Evolutionary conservation across 768 basidiomycete species (phyloP).

Genomic region (Chalciporus piperatus): DNA sequence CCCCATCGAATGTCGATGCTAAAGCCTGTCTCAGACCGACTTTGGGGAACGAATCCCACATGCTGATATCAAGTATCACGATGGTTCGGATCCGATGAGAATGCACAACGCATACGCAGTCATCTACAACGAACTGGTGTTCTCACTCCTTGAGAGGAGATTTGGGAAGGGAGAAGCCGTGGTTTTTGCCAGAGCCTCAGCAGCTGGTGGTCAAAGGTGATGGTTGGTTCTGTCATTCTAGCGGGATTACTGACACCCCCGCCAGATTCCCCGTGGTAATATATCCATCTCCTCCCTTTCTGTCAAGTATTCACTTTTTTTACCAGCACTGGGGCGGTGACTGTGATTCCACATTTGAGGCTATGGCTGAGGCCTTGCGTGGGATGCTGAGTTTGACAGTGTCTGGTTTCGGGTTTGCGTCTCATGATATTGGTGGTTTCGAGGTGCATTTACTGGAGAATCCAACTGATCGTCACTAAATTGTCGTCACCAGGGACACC

Average conservation of each 20-base stretch:
- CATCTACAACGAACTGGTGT: slow-evolving; percentile 70
- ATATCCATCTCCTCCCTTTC: neutral
- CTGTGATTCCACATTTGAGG: slow-evolving; percentile 74
- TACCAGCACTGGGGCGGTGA: slow-evolving; percentile 69
- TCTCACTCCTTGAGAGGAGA: slow-evolving; percentile 52
- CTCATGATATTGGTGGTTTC: slow-evolving; percentile 78
- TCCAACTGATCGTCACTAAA: too few relatives aligned
- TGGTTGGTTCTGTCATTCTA: too few relatives aligned
- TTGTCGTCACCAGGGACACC: slow-evolving; percentile 47
- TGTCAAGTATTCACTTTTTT: slow-evolving; percentile 15
- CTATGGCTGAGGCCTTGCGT: slow-evolving; percentile 72
- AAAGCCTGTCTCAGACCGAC: slow-evolving; percentile 49
- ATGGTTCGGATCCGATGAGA: slow-evolving; percentile 64
- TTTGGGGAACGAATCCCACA: slow-evolving; percentile 79
- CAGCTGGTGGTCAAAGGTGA: slow-evolving; percentile 58
- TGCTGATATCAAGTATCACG: slow-evolving; percentile 55
- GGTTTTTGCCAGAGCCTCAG: slow-evolving; percentile 65
- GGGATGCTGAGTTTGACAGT: slow-evolving; percentile 63
- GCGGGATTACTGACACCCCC: too few relatives aligned
- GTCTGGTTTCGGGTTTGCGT: slow-evolving; percentile 70
- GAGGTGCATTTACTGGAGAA: slow-evolving; percentile 16
- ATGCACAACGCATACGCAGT: slow-evolving; percentile 74
- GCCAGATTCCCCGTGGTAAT: slow-evolving; percentile 20
- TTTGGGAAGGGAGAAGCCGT: slow-evolving; percentile 66
- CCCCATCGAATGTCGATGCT: neutral